Base-by-base conservation (phyloP, 495 filamentous ascomycete species). In the Penicillium angulare region DNA sequence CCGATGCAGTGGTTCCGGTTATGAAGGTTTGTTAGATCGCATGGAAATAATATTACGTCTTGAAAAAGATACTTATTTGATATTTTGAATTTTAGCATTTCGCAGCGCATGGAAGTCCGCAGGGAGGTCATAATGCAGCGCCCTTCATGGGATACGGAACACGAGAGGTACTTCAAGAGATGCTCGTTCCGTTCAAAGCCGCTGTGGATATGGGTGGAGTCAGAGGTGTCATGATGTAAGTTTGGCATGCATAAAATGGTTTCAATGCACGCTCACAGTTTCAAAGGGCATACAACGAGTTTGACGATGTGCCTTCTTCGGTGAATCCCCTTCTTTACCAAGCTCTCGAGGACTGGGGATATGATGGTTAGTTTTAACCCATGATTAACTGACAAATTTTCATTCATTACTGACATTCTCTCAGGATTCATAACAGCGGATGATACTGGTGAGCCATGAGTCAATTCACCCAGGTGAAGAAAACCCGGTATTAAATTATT, bases 191-290 rank as follows among this genome's bases (percentile, higher is more conserved):
- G 5, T 52, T 52, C 32, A 52, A 52, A 22, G 49, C 49, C 7
- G 49, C 49, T 18, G 41, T 52, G 12, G 31, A 52, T 7, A 24
- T 52, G n/a, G 49, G 49, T 24, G 49, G 49, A n/a, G 49, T 52
- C 22, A 52, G 43, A 22, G 49, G 49, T 23, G 49, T 52, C 3
- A 52, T 52, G 49, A 52, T 52, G 49, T 52, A 38, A 38, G 41
- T 27, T 13, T 12, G 7, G 26, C 15, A 22, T 7, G 2, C n/a
- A 7, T n/a, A 12, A 15, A 36, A 1, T 15, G 12, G 7, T 2
- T 7, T 12, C 21, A 6, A 16, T 10, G 7, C n/a, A n/a, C n/a
- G 18, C 42, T 44, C 2, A 43, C 26, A 32, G 8, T 27, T n/a
- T 29, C 1, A 16, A 5, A 52, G 49, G 49, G 49, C 49, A 12